Conservation (phyloP, 2,329 filamentous ascomycete species). For the Penicillium sp. region DNA sequence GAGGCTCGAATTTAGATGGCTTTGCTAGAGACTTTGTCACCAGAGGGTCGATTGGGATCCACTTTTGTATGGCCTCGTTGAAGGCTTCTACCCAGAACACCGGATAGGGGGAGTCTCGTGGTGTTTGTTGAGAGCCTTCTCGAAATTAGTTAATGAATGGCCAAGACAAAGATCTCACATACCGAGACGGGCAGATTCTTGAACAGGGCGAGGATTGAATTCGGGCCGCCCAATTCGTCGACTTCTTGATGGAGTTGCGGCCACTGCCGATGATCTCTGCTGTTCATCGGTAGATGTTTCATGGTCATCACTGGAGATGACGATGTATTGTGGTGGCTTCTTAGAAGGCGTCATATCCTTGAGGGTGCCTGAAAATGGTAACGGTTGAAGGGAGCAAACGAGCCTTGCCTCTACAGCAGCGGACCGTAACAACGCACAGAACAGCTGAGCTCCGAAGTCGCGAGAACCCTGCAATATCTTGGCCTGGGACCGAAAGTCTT, state of each 20-base stretch:
- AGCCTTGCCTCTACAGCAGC: conserved; percentile 79
- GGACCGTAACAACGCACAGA: conserved; percentile 82
- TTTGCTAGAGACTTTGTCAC: conserved; percentile 80
- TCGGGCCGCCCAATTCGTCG: conserved; percentile 41
- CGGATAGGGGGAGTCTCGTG: conserved; percentile 74
- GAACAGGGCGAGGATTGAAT: conserved; percentile 29
- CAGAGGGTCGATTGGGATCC: conserved; percentile 83
- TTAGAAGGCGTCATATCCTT: conserved; percentile 49
- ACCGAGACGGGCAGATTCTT: conserved; percentile 24
- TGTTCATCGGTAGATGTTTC: conserved; percentile 34
- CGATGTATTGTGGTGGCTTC: conserved; percentile 39
- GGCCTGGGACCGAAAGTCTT: conserved; percentile 74
- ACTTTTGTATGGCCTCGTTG: conserved; percentile 83
- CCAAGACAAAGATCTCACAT: conserved; percentile 5
- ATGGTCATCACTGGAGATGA: conserved; percentile 39
- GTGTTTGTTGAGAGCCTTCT: conserved; percentile 46
- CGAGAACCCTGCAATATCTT: conserved; percentile 74
- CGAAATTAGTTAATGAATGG: conserved; percentile 16
- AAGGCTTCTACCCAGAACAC: conserved; percentile 95
- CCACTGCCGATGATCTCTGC: conserved; percentile 7
- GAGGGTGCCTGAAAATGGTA: conserved; percentile 64
- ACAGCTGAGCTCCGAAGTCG: conserved; percentile 86
- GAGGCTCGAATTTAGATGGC: conserved; percentile 76
- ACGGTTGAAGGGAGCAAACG: conserved; percentile 84
- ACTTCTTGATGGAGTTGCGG: conserved; percentile 22